Evolutionary conservation across 164 flowering plant genomes (phyloP), one percentile per base, ranked within the genome.

Genomic region (Akebia trifoliata): DNA sequence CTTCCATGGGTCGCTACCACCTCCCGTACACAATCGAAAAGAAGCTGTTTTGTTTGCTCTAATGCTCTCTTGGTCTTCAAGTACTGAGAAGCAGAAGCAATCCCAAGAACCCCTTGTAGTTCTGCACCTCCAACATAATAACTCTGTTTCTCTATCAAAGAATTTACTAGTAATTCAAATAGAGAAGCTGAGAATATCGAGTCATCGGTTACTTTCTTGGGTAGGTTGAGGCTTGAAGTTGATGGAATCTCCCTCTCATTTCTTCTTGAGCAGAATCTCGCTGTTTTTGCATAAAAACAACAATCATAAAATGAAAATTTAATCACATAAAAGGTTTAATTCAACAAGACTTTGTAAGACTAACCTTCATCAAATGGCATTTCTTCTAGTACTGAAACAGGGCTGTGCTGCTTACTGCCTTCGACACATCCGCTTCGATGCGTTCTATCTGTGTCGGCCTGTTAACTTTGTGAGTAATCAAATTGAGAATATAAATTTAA

Each of bases 351-450:
- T n/a, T n/a, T n/a, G n/a, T n/a, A n/a, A n/a, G n/a, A n/a, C n/a
- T n/a, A 25, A 39, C 54, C 65, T 54, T 66, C 59, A 50, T 47
- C 43, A n/a, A 59, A 50, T 8, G 63, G 47, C 29, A 57, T 12
- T 40, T 68, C 72, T 53, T 80, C 77, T 20, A 81, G 71, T 7
- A 79, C 81, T 56, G 88, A 83, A 0, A 71, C 80, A 40, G 81
- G 88, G 62, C 81, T 78, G 54, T 62, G 69, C 54, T 78, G 81
- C 64, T 61, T 77, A 39, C 60, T 50, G 17, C 69, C 74, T 60
- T 71, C 76, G 14, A 44, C 26, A 53, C 45, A 31, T 54, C 54
- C 68, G 56, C 73, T 35, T 49, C 59, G 69, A 9, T 45, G 17
- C 65, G 57, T 61, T 53, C 47, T 50, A 49, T 57, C 73, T 64